Conservation (phyloP, 352 stramenopile species). For the Phytophthora cactorum region DNA sequence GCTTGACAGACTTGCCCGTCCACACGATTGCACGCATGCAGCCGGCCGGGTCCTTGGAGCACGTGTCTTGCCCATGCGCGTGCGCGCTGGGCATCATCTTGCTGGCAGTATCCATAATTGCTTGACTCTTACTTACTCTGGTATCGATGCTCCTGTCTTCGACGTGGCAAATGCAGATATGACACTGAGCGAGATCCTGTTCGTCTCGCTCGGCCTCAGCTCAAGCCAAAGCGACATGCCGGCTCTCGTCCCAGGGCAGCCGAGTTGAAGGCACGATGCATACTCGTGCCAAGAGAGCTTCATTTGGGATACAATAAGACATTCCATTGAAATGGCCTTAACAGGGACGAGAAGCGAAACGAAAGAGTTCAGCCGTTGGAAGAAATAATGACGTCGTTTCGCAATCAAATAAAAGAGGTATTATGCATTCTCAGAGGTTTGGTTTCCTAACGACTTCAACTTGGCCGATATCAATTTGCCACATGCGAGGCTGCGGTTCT, state of each 20-base stretch:
- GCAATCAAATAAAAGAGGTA: conserved; percentile 20
- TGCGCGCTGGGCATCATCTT: conserved; percentile 37
- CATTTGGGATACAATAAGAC: conserved; percentile 8
- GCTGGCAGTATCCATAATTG: conserved; percentile 30
- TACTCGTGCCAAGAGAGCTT: background rate
- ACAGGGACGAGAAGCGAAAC: conserved; percentile 3
- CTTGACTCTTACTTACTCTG: background rate
- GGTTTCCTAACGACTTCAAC: conserved; percentile 38
- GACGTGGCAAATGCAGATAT: conserved; percentile 36
- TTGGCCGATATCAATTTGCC: background rate
- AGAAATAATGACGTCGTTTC: conserved; percentile 22
- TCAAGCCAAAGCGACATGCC: conserved; percentile 20
- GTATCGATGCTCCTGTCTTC: conserved; percentile 14
- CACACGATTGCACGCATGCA: conserved; percentile 73
- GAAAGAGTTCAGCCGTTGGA: background rate
- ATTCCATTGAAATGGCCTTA: conserved; percentile 22
- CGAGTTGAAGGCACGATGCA: conserved; percentile 10
- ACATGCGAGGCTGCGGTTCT: conserved; percentile 26
- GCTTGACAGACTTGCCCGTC: conserved; percentile 58
- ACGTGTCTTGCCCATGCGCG: conserved; percentile 31
- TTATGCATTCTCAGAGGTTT: conserved; percentile 21
- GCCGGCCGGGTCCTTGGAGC: conserved; percentile 40
- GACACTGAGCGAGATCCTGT: background rate
- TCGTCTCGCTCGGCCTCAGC: background rate
- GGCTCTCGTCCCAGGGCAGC: conserved; percentile 16